phyloP scores from a whole-genome alignment of 1,284 basidiomycete genomes.

The Kwoniella shivajii region DNA sequence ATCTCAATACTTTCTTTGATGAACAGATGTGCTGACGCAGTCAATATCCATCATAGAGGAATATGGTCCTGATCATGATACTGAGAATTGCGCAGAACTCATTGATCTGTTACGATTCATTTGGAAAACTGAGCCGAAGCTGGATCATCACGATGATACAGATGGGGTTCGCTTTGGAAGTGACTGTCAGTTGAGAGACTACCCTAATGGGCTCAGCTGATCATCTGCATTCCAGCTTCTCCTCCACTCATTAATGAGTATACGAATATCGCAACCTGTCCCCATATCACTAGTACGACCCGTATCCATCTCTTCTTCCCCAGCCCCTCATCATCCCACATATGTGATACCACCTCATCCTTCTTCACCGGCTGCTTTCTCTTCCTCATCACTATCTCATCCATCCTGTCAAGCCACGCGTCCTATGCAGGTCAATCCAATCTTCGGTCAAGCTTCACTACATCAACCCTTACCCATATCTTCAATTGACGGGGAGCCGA shows the following conservation, averaged over 20 bases:
- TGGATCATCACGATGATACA: too few relatives aligned
- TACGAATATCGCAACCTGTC: constrained; percentile 29
- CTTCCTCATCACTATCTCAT: constrained; percentile 12
- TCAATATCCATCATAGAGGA: constrained; percentile 9
- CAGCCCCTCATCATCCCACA: constrained; percentile 4
- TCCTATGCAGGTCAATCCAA: constrained; percentile 20
- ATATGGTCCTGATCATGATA: constrained; percentile 25
- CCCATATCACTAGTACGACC: constrained; percentile 30
- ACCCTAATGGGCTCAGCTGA: neutral
- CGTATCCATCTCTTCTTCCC: constrained; percentile 14
- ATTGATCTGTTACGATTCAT: too few relatives aligned
- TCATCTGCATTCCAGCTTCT: constrained; percentile 19
- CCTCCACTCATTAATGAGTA: constrained; percentile 20
- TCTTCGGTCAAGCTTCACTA: constrained; percentile 43
- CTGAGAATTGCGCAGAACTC: constrained; percentile 3
- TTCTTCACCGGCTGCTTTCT: constrained; percentile 2
- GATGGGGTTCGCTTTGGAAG: constrained; percentile 16
- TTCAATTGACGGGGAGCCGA: constrained; percentile 14
- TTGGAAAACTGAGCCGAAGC: too few relatives aligned
- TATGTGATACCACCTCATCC: neutral
- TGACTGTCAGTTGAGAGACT: constrained; percentile 17
- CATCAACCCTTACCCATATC: neutral
- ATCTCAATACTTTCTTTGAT: neutral
- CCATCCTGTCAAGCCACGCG: neutral
- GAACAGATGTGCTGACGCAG: constrained; percentile 6